A percentile compares a stretch with the other conserved stretches of the same genome.
Evolutionary conservation across 441 rosid species (phyloP).

Genomic region (Corymbia calophylla): DNA sequence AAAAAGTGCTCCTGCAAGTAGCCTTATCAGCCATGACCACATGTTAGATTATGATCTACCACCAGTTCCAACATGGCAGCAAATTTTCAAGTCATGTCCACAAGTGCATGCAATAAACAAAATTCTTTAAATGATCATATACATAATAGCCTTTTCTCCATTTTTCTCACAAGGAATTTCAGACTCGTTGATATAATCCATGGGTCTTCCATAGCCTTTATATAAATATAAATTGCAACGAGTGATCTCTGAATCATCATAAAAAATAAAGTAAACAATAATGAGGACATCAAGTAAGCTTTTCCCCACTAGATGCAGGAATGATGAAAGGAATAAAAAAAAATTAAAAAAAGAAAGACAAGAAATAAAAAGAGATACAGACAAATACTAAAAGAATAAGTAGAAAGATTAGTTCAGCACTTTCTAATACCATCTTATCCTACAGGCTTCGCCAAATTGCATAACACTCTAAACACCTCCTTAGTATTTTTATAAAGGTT

Average conservation of each 20-base stretch:
- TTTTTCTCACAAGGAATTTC: not conserved
- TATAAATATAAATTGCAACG: not conserved
- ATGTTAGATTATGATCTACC: not conserved
- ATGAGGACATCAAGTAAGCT: not conserved
- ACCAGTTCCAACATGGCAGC: not conserved
- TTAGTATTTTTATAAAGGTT: not conserved
- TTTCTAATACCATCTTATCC: not conserved
- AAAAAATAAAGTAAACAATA: not conserved
- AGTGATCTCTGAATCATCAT: not conserved
- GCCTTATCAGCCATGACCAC: not conserved
- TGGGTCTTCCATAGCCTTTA: not conserved
- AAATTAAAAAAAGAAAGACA: not conserved
- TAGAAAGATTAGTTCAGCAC: not conserved
- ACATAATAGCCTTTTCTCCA: not conserved
- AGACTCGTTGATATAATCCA: not conserved
- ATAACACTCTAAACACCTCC: not conserved
- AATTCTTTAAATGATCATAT: not conserved
- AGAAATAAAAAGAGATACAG: not conserved
- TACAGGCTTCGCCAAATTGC: not conserved
- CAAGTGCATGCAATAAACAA: not conserved
- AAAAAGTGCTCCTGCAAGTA: constrained; percentile 40
- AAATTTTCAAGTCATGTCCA: not conserved
- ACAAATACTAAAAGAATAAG: not conserved
- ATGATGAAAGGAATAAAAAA: not conserved
- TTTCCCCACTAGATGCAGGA: not conserved